phyloP scores from a whole-genome alignment of 1,284 basidiomycete species.

The Xanthoconium separans region DNA sequence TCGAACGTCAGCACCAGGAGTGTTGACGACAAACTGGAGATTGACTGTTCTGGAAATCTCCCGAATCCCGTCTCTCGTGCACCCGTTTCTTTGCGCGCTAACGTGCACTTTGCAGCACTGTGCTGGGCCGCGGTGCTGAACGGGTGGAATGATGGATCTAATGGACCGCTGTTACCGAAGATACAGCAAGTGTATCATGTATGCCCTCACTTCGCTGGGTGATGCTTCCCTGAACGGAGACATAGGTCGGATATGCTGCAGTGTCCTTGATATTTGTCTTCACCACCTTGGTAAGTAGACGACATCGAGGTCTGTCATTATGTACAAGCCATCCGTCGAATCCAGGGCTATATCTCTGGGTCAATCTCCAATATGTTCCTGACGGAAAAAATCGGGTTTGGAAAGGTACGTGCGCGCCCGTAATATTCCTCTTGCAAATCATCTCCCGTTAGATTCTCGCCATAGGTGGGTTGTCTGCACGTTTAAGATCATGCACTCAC shows the following conservation, averaged over 20 bases:
- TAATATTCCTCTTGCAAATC: background rate
- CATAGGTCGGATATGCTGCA: slow-evolving; percentile 16
- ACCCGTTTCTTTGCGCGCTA: slow-evolving; percentile 1
- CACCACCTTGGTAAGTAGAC: slow-evolving; percentile 16
- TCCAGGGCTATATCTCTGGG: slow-evolving; percentile 20
- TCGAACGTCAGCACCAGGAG: background rate
- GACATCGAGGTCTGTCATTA: background rate
- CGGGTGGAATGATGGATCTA: slow-evolving; percentile 26
- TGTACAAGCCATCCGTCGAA: background rate
- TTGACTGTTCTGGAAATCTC: background rate
- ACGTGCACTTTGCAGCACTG: slow-evolving; percentile 19
- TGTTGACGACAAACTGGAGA: background rate
- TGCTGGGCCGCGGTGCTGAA: slow-evolving; percentile 17
- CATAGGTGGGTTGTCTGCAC: slow-evolving; percentile 3
- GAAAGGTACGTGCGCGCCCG: slow-evolving; percentile 23
- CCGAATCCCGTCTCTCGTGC: too few relatives aligned
- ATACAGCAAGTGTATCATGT: slow-evolving; percentile 22
- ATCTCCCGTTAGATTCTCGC: slow-evolving; percentile 1
- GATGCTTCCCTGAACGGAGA: background rate
- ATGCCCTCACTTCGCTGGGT: background rate
- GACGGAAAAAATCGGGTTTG: slow-evolving; percentile 15
- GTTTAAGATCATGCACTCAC: background rate
- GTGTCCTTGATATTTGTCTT: slow-evolving; percentile 27
- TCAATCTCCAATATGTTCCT: slow-evolving; percentile 18
- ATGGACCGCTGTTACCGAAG: slow-evolving; percentile 20